phyloP scores from a whole-genome alignment of 140 eudicot species.

The Flaveria floridana region DNA sequence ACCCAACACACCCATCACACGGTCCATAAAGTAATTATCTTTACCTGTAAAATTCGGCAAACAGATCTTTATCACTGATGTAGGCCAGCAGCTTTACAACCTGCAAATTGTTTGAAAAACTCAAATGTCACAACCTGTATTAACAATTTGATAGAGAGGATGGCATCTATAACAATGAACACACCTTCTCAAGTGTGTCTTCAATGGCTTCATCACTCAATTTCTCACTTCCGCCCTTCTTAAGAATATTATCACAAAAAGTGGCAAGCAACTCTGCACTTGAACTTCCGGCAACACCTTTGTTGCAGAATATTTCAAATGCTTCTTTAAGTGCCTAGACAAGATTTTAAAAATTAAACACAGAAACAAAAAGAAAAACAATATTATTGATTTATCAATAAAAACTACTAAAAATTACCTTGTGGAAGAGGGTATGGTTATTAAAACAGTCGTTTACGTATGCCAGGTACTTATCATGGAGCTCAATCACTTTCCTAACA shows the following conservation, averaged over 20 bases:
- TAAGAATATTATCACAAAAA: slow-evolving; percentile 90
- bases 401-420: slow-evolving; percentile 46
- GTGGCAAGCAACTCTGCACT: slow-evolving; percentile 90
- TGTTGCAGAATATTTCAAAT: slow-evolving; percentile 88
- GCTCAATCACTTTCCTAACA: slow-evolving; percentile 85
- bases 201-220: slow-evolving; percentile 98
- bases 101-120: slow-evolving; percentile 40
- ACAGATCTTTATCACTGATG: slow-evolving; percentile 92
- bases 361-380: not conserved
- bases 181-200: slow-evolving; percentile 95
- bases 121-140: slow-evolving; percentile 3
- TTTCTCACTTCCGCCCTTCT: slow-evolving; percentile 97
- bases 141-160: not conserved
- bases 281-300: slow-evolving; percentile 95
- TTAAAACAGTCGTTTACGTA: slow-evolving; percentile 78
- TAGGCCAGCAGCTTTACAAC: slow-evolving; percentile 97
- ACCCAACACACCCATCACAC: not conserved
- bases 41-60: slow-evolving; percentile 94
- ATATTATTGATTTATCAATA: not conserved
- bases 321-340: slow-evolving; percentile 90
- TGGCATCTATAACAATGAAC: slow-evolving; percentile 7
- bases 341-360: not conserved
- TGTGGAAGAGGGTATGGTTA: slow-evolving; percentile 85
- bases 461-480: slow-evolving; percentile 86
- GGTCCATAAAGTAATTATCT: not conserved